Evolutionary conservation across 345 rosid species (phyloP).

Genomic region (Melaleuca quinquenervia): DNA sequence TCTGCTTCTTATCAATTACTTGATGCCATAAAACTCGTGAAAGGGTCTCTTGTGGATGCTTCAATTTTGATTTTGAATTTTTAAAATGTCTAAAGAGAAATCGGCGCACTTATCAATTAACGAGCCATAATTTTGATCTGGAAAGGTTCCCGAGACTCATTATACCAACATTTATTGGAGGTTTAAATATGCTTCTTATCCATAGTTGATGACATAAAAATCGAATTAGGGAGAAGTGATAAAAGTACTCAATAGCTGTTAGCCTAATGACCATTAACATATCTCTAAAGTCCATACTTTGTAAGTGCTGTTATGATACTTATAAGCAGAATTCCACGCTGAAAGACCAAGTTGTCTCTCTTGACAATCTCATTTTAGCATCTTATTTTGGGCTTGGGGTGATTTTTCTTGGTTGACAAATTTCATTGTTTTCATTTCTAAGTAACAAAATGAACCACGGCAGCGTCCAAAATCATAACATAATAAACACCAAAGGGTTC

Average conservation of each 20-base stretch:
- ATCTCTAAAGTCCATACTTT: background rate
- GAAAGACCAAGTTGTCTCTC: background rate
- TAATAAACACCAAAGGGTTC: too few relatives aligned
- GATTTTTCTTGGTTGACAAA: too few relatives aligned
- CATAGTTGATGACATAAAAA: background rate
- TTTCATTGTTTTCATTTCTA: too few relatives aligned
- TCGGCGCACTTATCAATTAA: background rate
- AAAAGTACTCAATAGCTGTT: background rate
- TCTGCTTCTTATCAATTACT: background rate
- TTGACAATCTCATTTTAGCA: background rate
- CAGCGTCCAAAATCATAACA: too few relatives aligned
- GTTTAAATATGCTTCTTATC: background rate
- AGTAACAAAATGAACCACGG: too few relatives aligned
- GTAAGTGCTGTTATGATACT: background rate
- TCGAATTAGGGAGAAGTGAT: background rate
- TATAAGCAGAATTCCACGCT: background rate
- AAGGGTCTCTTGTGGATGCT: background rate
- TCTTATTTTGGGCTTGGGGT: background rate
- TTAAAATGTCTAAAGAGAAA: background rate
- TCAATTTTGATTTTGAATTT: background rate
- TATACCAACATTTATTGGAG: background rate
- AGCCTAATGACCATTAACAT: background rate
- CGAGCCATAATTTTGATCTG: background rate
- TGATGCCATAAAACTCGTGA: background rate
- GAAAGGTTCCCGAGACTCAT: background rate